Base-by-base conservation (phyloP, 805 yeast species). In the Candida sanyiensis region DNA sequence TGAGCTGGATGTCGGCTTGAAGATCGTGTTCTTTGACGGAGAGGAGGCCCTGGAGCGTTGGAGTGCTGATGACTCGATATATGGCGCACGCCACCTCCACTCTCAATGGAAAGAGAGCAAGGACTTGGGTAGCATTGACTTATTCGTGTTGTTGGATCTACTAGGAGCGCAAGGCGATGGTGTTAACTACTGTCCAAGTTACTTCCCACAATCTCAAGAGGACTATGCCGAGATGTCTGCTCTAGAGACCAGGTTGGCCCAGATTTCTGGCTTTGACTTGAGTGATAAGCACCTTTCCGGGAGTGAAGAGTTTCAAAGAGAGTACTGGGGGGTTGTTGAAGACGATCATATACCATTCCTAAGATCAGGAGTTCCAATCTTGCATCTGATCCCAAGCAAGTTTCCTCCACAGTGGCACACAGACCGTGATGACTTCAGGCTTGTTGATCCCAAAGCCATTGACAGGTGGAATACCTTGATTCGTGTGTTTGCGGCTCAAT, bases 281-380 rank as follows among this genome's bases (percentile, higher is more conserved):
- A 23, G 29, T 7, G 33, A 39, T 6, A 46, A 44, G 17, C 50
- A 38, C 18, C 40, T 53, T 1, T 43, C 46, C 3, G 19, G 15
- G 10, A 33, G 53, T 49, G 37, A 58, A 36, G n/a, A 25, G 2
- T 48, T 50, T 18, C 15, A 11, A 3, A 15, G 35, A 11, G 48
- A 48, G 19, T 45, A 35, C 35, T 29, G 31, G 15, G 55, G 53
- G 1, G 32, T 33, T 17, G 50, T 67, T 10, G 68, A 58, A 16
- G 83, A 76, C 51, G 83, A 76, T 44, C 83, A 76, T 47, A 45
- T 69, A 3, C 82, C 81, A 1, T 76, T 71, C 50, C 49, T 65
- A 27, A 50, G 54, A 11, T 54, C 60, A 5, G 76, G 75, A 0
- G 70, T 73, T 1, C 71, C 72, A 0, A 58, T 72, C 1, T 44